Evolutionary conservation across 805 yeast genomes (phyloP), one percentile per base, ranked within the genome.

Genomic region (Wickerhamiella kurtzmanii): DNA sequence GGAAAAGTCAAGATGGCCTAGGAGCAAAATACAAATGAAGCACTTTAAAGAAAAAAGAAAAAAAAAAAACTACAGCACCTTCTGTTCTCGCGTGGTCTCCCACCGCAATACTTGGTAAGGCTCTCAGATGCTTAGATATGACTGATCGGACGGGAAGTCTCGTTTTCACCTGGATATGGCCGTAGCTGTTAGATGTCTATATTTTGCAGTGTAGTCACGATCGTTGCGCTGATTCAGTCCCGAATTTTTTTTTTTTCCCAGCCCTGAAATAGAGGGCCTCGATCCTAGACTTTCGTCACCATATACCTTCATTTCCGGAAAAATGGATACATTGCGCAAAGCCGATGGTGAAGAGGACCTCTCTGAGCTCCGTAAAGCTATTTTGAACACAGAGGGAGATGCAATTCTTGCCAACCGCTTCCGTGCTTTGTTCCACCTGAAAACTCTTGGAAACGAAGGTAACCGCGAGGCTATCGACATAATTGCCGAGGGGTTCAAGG

Each of bases 381-480:
- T 64, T 17, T 55, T 64, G 11, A 63, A 64, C 50, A 45, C 39
- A 6, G 52, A 50, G 40, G 95, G 95, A 2, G 69, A 77, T 15
- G 77, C 76, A 18, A 80, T 81, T 48, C 73, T 92, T 32, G 92
- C 96, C 3, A 78, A 75, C 64, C 75, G 99, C 59, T 92, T 92
- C 68, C 76, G 99, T 64, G 97, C 98, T 4, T 72, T 92, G 35
- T 92, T 92, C 73, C 86, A 82, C 66, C 71, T 92, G 57, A 92
- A 92, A 66, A 76, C 84, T 42, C 70, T 84, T 45, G 98, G 95
- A 36, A 77, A 80, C 43, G 94, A 86, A 50, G 78, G 80, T 37
- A 62, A 66, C 38, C 64, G 68, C 17, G 70, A 73, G 28, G 94
- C 94, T 44, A 75, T 89, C 46, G 75, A 82, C 45, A 84, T 85